A percentile compares a stretch with the other conserved stretches of the same genome.
Conservation (phyloP, 2,329 filamentous ascomycete genomes). For the Dactylellina cionopaga region DNA sequence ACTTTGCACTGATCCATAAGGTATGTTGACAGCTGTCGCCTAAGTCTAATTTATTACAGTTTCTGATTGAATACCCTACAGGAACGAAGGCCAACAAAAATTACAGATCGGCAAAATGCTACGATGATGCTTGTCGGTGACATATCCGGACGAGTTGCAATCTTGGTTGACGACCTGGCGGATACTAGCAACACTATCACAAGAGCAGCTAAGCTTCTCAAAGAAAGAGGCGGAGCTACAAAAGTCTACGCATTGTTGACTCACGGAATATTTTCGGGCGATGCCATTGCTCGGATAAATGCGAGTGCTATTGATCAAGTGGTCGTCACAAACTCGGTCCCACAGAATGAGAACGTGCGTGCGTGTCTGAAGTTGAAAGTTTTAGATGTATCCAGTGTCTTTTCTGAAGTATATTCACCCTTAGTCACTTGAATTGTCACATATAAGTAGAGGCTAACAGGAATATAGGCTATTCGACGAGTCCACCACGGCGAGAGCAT, state of each 20-base stretch:
- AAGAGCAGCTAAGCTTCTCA: constrained; percentile 92
- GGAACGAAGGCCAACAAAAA: constrained; percentile 73
- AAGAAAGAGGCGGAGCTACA: constrained; percentile 83
- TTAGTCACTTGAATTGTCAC: neutral
- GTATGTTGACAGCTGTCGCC: constrained; percentile 62
- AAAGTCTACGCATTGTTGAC: constrained; percentile 91
- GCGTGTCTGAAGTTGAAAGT: constrained; percentile 89
- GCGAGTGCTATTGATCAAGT: constrained; percentile 92
- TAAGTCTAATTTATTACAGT: neutral
- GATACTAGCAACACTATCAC: constrained; percentile 98
- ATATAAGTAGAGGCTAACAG: constrained; percentile 53
- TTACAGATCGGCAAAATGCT: constrained; percentile 70
- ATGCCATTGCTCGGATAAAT: constrained; percentile 93
- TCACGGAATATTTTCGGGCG: constrained; percentile 92
- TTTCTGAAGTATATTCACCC: constrained; percentile 53
- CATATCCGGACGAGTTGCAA: constrained; percentile 81
- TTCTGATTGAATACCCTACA: constrained; percentile 16
- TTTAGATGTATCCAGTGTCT: constrained; percentile 76
- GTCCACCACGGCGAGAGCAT: constrained; percentile 98
- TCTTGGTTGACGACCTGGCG: constrained; percentile 91
- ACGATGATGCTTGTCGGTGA: constrained; percentile 96
- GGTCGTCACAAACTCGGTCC: constrained; percentile 93
- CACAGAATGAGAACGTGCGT: constrained; percentile 81
- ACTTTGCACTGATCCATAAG: constrained; percentile 98
- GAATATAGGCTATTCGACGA: constrained; percentile 79